Percentiles rank a stretch among this genome's conserved stretches.
phyloP scores from a whole-genome alignment of 1,284 basidiomycete genomes.

The Peniophora sp. region DNA sequence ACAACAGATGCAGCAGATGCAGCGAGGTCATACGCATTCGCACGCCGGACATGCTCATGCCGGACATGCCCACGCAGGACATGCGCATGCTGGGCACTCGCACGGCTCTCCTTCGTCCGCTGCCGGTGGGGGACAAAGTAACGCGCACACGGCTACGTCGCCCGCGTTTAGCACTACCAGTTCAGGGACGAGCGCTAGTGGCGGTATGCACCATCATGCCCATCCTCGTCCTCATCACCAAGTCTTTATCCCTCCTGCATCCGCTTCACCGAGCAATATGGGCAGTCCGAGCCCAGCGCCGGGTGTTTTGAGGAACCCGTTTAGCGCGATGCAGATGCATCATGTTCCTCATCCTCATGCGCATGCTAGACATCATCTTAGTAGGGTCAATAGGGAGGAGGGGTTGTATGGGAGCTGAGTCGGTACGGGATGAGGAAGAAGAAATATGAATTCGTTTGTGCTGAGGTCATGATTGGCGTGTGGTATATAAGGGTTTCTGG shows the following conservation, averaged over 20 bases:
- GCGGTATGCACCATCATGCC: conserved; percentile 12
- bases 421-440: too few species aligned
- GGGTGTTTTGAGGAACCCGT: conserved; percentile 43
- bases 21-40: conserved; percentile 11
- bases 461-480: too few species aligned
- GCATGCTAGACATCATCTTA: conserved; percentile 58
- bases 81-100: too few species aligned
- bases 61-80: too few species aligned
- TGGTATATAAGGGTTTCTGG: too few species aligned
- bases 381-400: conserved; percentile 34
- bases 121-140: too few species aligned
- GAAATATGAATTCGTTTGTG: too few species aligned
- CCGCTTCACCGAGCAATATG: conserved; percentile 14
- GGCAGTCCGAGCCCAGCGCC: conserved; percentile 13
- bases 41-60: conserved; percentile 3
- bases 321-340: conserved; percentile 50
- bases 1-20: conserved; percentile 12
- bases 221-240: conserved; percentile 13
- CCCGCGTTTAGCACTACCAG: too few species aligned
- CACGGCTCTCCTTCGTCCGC: too few species aligned
- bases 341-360: conserved; percentile 72
- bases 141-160: too few species aligned
- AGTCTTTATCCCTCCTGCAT: not conserved
- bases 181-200: not conserved
- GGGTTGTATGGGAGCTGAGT: conserved; percentile 28